Base-by-base conservation (phyloP, 768 basidiomycete genomes). In the Russula brevipes region DNA sequence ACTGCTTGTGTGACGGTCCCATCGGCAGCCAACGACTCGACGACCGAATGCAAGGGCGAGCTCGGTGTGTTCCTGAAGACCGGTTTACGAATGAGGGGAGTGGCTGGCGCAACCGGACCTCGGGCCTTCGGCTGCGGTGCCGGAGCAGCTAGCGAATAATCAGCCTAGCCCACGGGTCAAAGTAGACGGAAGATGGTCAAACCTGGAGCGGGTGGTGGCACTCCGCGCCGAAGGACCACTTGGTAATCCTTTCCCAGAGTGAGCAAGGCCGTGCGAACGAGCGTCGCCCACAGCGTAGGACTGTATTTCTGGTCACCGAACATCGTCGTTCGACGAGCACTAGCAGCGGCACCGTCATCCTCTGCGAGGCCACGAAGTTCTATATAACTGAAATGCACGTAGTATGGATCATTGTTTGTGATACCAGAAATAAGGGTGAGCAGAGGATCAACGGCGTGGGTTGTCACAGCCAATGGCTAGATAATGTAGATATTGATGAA, bases 221-320 rank as follows among this genome's bases (percentile, higher is more conserved):
- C 75, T 1, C 90, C 90, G n/a, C 82, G 76, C 1, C 82, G 78
- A 3, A 87, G 74, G 53, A 91, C 76, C 0, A 78, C 75, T 67
- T 87, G 87, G 64, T 91, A 91, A 71, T 93, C 88, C 1, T 75
- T 70, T 9, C 88, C 89, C 1, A 92, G 77, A 7, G 81, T 70
- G 10, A 88, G 69, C 2, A 93, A 77, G 8, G 81, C 77, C 59
- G 85, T 83, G 4, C 88, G 80, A 8, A 77, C 76, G 38, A 91
- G 74, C 2, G 78, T 77, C 19, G 75, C 76, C 90, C 91, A 92
- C 9, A 89, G 73, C 56, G 76, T 83, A 0, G 85, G 85, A 8
- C 75, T 78, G 56, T 82, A 82, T 67, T 86, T 87, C 69, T 87
- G 85, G 67, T 91, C 88, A 0, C 79, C 79, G 68, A 89, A 91